These are phyloP conservation scores for Apiotrichum mycotoxinovorans DNA, from an alignment of 1,284 basidiomycete genomes.

Conservation along the genomic window DNA sequence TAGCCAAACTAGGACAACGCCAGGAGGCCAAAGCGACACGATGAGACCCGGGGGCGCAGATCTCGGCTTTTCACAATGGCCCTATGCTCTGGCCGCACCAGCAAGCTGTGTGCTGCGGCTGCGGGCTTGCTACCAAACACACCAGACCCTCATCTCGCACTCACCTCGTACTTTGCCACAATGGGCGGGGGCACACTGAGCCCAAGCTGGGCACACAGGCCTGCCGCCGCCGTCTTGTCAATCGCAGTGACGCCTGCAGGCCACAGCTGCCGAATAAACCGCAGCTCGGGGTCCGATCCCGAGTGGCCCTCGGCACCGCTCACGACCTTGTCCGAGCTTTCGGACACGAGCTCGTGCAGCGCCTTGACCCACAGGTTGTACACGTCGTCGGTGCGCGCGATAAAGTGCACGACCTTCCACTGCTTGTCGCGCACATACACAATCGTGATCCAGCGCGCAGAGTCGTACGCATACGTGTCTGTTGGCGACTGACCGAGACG, in stretches of 20 bases:
- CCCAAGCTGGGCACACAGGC: conserved; percentile 63
- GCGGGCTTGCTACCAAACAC: no score
- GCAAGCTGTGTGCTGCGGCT: no score
- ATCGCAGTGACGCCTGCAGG: conserved; percentile 34
- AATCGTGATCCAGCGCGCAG: conserved; percentile 53
- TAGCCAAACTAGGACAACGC: no score
- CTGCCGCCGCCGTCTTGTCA: conserved; percentile 50
- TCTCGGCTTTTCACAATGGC: no score
- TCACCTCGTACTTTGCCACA: conserved; percentile 9
- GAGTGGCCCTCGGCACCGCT: conserved; percentile 26
- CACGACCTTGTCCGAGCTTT: conserved; percentile 35
- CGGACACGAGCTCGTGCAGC: conserved; percentile 49
- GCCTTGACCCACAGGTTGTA: conserved; percentile 57
- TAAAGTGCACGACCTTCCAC: conserved; percentile 89
- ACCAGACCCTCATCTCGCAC: neutral
- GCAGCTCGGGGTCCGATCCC: conserved; percentile 41
- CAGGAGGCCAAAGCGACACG: no score
- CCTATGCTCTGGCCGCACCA: no score
- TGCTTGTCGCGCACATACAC: conserved; percentile 57
- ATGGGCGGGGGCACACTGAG: conserved; percentile 17
- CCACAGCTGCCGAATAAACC: conserved; percentile 47
- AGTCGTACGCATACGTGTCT: conserved; percentile 50
- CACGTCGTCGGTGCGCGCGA: conserved; percentile 68
- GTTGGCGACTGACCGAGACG: conserved; percentile 70
- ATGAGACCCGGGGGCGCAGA: no score